Evolutionary conservation across 257 asterid genomes (phyloP), one percentile per base, ranked within the genome.

Genomic region (Verbena officinalis): DNA sequence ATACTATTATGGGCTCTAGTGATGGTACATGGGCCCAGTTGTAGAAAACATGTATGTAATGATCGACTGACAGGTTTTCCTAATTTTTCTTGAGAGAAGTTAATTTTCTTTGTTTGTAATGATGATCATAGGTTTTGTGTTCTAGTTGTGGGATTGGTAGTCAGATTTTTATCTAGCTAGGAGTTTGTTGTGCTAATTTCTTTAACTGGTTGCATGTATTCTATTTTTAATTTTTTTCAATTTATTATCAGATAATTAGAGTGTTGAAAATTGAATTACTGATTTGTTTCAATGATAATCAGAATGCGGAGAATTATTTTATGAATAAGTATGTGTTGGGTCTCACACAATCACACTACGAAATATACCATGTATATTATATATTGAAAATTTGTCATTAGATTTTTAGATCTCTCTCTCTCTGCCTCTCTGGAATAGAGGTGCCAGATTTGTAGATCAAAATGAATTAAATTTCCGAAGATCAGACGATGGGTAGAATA

Each of bases 41-140:
- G 82, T 72, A 85, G 89, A 69, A 36, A 53, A 62, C 52, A 53
- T 75, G 81, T 77, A 78, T 77, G 79, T 81, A 27, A 74, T 67
- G 20, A 65, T 22, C 72, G 73, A 68, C 82, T 73, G 64, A 73
- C 72, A 60, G 59, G 27, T 34, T n/a, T n/a, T 36, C 60, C 12
- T 60, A 23, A 19, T 65, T 63, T 71, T 65, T 8, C 40, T n/a
- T 59, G 48, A 59, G 67, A 54, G 31, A 44, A 2, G 33, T 44
- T 63, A 57, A 5, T 27, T 27, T 27, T 27, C 33, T 27, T 64
- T 69, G 45, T 42, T 67, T 62, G 77, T 52, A 52, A 67, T 64
- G 50, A 72, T 68, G 36, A 71, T 67, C 60, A 14, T 53, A 34
- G 67, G 55, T 16, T 36, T 56, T 38, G 49, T 43, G 33, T 56